Evolutionary conservation across 805 yeast species (phyloP).

Genomic region (Teunomyces aglyptinius): DNA sequence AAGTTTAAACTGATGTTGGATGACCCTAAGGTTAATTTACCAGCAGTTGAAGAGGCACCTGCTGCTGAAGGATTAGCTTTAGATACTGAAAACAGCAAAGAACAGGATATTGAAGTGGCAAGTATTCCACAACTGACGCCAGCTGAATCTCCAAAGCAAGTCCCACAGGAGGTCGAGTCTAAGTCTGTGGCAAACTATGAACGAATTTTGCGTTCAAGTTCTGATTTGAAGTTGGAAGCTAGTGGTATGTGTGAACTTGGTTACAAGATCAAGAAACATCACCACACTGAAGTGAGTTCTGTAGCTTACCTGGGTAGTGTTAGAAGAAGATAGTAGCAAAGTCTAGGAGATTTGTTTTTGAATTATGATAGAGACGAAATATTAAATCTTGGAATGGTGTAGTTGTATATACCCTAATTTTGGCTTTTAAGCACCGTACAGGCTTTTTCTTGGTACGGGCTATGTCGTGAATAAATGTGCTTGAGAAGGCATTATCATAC

Average conservation of each 20-base stretch:
- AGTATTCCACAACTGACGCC: neutral
- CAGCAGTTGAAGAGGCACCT: constrained; percentile 4
- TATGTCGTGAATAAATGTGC: neutral
- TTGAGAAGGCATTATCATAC: neutral
- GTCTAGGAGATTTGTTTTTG: neutral
- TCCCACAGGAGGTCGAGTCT: neutral
- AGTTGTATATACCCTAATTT: neutral
- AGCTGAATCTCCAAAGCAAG: neutral
- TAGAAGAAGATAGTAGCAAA: constrained; percentile 7
- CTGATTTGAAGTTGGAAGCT: constrained; percentile 20
- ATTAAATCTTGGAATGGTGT: neutral
- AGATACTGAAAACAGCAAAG: constrained; percentile 3
- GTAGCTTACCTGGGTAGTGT: constrained; percentile 28
- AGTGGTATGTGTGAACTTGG: constrained; percentile 41
- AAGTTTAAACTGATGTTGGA: constrained; percentile 7
- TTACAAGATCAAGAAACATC: constrained; percentile 41
- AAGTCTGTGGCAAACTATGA: neutral
- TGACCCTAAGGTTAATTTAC: constrained; percentile 5
- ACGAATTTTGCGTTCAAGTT: constrained; percentile 7
- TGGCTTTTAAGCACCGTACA: neutral
- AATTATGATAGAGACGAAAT: constrained; percentile 2
- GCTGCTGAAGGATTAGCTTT: constrained; percentile 3
- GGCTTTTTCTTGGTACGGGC: neutral
- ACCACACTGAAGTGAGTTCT: constrained; percentile 38
- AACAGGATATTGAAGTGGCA: neutral